These are phyloP conservation scores for Eutrema yunnanense DNA, from an alignment of 345 rosid genomes.

Conservation along the genomic window DNA sequence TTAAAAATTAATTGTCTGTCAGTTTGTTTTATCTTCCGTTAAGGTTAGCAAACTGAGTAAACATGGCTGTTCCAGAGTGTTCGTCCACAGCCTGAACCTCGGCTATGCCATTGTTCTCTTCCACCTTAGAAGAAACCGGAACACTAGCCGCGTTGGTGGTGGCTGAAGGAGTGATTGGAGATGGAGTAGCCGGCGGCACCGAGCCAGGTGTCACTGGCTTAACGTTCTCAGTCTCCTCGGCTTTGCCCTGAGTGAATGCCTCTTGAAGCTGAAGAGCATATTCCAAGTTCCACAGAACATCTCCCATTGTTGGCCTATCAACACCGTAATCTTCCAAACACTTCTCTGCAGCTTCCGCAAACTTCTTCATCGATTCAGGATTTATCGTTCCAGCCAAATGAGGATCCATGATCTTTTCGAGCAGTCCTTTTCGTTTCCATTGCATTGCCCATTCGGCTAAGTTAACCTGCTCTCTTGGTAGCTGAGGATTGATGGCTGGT, in stretches of 20 bases:
- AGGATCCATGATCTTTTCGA: slow-evolving; percentile 48
- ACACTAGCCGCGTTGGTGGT: slow-evolving; percentile 19
- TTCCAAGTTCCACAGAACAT: slow-evolving; percentile 37
- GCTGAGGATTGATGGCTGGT: slow-evolving; percentile 53
- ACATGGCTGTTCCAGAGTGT: slow-evolving; percentile 67
- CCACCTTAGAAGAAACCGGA: slow-evolving; percentile 31
- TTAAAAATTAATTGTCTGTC: background rate
- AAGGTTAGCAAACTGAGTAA: slow-evolving; percentile 50
- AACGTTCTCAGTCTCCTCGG: slow-evolving; percentile 41
- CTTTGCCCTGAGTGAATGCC: slow-evolving; percentile 46
- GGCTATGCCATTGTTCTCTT: slow-evolving; percentile 36
- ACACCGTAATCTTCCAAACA: slow-evolving; percentile 35
- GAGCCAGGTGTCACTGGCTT: slow-evolving; percentile 30
- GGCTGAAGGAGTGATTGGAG: slow-evolving; percentile 22
- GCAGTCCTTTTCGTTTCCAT: slow-evolving; percentile 41
- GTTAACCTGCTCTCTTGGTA: slow-evolving; percentile 67
- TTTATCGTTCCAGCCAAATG: slow-evolving; percentile 40
- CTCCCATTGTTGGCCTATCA: slow-evolving; percentile 39
- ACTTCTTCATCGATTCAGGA: slow-evolving; percentile 55
- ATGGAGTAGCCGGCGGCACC: slow-evolving; percentile 17
- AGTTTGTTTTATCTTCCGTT: slow-evolving; percentile 51
- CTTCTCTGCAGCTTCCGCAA: slow-evolving; percentile 38
- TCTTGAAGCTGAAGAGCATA: slow-evolving; percentile 71
- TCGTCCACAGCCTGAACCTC: slow-evolving; percentile 39
- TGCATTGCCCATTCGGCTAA: slow-evolving; percentile 70